Evolutionary conservation across 306 rosid species (phyloP), one percentile per base, ranked within the genome.

Genomic region (Rosa lucieae): DNA sequence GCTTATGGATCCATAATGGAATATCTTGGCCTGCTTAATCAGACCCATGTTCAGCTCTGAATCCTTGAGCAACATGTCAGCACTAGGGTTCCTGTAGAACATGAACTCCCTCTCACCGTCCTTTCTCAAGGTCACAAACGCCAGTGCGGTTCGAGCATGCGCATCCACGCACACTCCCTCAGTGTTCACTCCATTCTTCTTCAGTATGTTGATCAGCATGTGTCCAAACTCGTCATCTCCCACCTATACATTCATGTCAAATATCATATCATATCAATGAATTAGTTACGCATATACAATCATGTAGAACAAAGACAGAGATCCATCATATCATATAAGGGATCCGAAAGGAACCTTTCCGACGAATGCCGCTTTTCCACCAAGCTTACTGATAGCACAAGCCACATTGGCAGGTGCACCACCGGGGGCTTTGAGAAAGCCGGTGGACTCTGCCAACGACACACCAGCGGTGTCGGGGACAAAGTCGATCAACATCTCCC

Each of bases 401-500:
- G 94, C 94, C 42, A 88, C 94, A 82, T 90, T 90, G 72, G 92
- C 92, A 59, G 93, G 93, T 10, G 93, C 93, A 72, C 93, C 91
- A 8, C 93, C 94, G n/a, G 94, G 90, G 66, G 94, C 90, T 77
- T 90, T 88, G 79, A 90, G 67, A 29, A 90, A 90, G 42, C 85
- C 90, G 14, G 10, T 3, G 77, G 94, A 87, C 79, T 88, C 94
- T 6, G 90, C 94, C 79, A 90, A 80, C 72, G 94, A 86, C 3
- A 90, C 92, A 29, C 94, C 94, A 4, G 90, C 17, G 1, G 76
- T 73, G 75, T 85, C 89, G 0, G 94, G 94, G 78, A 90, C 92
- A 70, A 90, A 90, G 81, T 90, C 94, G 6, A 90, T 90, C 1
- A 90, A 88, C 94, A 90, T 90, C 86, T 90, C 94, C 5, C 92